Percentiles rank a stretch among this genome's conserved stretches.
Conservation (phyloP, 495 filamentous ascomycete species). For the Aspergillus heteromorphus region DNA sequence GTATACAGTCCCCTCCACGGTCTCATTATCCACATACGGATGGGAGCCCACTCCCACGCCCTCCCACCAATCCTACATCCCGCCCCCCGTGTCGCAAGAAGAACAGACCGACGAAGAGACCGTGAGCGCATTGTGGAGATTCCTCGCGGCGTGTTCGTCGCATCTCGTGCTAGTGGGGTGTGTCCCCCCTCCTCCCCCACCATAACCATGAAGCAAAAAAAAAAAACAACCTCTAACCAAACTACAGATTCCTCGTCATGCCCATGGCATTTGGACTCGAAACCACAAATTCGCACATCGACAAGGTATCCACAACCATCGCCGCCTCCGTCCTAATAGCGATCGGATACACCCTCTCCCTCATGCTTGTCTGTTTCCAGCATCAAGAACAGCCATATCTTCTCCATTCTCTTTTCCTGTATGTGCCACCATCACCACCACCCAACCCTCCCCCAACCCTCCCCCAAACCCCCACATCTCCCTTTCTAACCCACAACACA, state of each 20-base stretch:
- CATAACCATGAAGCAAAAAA: neutral
- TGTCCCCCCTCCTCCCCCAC: neutral
- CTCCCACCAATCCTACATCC: constrained; percentile 5
- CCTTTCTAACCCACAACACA: no score
- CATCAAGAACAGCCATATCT: constrained; percentile 18
- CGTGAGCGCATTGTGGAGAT: constrained; percentile 12
- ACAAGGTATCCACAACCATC: constrained; percentile 13
- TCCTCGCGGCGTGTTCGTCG: constrained; percentile 13
- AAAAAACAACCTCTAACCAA: neutral
- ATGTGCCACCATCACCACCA: no score
- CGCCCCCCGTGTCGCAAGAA: neutral
- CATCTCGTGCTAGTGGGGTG: constrained; percentile 25
- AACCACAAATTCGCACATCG: constrained; percentile 6
- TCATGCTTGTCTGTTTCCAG: constrained; percentile 22
- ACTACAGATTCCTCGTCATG: constrained; percentile 25
- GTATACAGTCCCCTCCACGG: neutral
- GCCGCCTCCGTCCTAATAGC: constrained; percentile 24
- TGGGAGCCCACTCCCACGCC: neutral
- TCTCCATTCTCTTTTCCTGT: constrained; percentile 29
- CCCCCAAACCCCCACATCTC: neutral
- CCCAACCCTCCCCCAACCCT: constrained; percentile 1
- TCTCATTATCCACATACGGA: neutral
- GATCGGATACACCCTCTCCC: constrained; percentile 18
- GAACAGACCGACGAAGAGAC: neutral
- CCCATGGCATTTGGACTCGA: constrained; percentile 23